Conservation (phyloP, 306 rosid species). For the Trifolium pratense region DNA sequence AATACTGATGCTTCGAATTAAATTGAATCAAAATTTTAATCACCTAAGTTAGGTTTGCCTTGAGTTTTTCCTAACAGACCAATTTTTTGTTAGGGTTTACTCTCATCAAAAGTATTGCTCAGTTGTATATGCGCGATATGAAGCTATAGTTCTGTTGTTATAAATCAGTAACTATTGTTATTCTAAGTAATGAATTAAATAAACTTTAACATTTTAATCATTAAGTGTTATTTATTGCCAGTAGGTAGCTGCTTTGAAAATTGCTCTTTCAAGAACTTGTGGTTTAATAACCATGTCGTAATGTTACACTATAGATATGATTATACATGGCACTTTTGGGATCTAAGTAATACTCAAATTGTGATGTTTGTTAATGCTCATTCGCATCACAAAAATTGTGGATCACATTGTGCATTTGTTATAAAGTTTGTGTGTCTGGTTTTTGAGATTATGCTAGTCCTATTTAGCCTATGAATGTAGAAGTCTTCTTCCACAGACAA, state of each 20-base stretch:
- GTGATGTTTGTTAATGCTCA: background rate
- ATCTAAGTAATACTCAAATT: background rate
- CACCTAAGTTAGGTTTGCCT: slow-evolving; percentile 2
- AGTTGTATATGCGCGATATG: background rate
- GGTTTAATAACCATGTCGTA: background rate
- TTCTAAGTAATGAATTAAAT: slow-evolving; percentile 12
- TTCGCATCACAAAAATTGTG: background rate
- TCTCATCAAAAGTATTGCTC: background rate
- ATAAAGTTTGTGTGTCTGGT: background rate
- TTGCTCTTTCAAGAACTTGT: slow-evolving; percentile 8
- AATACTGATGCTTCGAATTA: background rate
- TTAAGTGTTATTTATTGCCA: background rate
- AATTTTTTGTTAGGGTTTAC: slow-evolving; percentile 8
- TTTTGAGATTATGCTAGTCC: background rate
- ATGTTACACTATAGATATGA: slow-evolving; percentile 7
- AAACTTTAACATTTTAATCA: background rate
- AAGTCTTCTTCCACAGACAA: slow-evolving; percentile 7
- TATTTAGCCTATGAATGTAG: slow-evolving; percentile 7
- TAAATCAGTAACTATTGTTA: background rate
- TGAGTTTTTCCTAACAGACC: background rate
- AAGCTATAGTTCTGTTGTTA: background rate
- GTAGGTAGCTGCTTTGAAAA: slow-evolving; percentile 9
- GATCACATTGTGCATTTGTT: background rate
- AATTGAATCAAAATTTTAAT: slow-evolving; percentile 14
- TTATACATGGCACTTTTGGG: background rate